These are phyloP conservation scores for Emericellopsis cladophorae DNA, from an alignment of 2,329 filamentous ascomycete genomes.

Conservation along the genomic window DNA sequence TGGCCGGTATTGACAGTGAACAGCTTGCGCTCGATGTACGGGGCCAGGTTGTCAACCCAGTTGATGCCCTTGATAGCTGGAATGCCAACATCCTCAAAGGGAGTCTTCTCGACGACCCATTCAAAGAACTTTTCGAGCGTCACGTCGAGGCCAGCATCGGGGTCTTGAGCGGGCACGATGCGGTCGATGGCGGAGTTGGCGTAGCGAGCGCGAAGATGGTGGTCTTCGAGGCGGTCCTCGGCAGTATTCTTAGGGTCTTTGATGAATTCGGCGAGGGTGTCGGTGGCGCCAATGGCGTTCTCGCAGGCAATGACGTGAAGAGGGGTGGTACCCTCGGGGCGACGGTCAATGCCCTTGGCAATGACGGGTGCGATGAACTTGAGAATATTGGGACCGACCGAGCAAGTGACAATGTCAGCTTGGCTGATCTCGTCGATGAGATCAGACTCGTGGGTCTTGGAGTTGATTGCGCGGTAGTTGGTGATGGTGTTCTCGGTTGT, in stretches of 20 bases:
- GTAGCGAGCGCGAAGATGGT: slow-evolving; percentile 69
- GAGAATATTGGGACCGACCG: slow-evolving; percentile 90
- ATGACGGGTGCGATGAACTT: slow-evolving; percentile 94
- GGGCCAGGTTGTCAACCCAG: slow-evolving; percentile 82
- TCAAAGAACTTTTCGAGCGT: slow-evolving; percentile 98
- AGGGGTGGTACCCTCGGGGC: slow-evolving; percentile 50
- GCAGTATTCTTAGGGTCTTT: slow-evolving; percentile 61
- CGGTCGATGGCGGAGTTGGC: slow-evolving; percentile 98
- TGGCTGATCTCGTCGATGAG: slow-evolving; percentile 76
- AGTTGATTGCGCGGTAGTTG: slow-evolving; percentile 97
- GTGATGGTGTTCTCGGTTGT: slow-evolving; percentile 73
- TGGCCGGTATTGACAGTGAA: slow-evolving; percentile 99
- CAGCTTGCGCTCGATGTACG: slow-evolving; percentile 98
- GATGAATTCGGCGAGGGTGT: slow-evolving; percentile 74
- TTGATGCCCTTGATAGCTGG: slow-evolving; percentile 79
- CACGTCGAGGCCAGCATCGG: slow-evolving; percentile 72
- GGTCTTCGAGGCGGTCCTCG: slow-evolving; percentile 50
- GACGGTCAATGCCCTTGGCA: slow-evolving; percentile 79
- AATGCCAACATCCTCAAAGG: slow-evolving; percentile 54
- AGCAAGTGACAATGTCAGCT: slow-evolving; percentile 89
- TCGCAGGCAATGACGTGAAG: slow-evolving; percentile 94
- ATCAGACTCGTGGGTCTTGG: slow-evolving; percentile 68
- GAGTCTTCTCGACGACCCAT: slow-evolving; percentile 87
- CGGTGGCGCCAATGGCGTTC: slow-evolving; percentile 91
- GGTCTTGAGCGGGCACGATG: slow-evolving; percentile 85